These are phyloP conservation scores for Kwoniella newhampshirensis DNA, from an alignment of 768 basidiomycete species.

Conservation along the genomic window DNA sequence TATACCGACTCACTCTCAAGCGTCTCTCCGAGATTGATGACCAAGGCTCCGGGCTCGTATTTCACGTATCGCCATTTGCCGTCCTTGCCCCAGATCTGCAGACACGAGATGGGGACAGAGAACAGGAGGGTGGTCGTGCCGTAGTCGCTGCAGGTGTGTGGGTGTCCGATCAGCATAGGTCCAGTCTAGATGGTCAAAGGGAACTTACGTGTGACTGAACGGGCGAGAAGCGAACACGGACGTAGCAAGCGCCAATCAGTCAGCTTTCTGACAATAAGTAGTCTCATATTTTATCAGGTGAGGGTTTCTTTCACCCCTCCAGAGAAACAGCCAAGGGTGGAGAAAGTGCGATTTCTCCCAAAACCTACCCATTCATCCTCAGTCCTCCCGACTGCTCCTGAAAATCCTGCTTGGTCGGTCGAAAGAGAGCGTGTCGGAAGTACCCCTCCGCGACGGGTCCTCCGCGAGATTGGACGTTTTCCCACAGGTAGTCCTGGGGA, in stretches of 20 bases:
- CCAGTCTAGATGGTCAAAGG: no score
- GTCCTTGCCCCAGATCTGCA: conserved; percentile 44
- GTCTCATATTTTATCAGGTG: no score
- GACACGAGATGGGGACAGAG: conserved; percentile 42
- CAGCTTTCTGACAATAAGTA: no score
- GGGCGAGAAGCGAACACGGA: no score
- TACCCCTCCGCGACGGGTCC: conserved; percentile 16
- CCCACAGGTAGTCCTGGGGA: conserved; percentile 40
- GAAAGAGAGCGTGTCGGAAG: conserved; percentile 11
- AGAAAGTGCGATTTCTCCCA: no score
- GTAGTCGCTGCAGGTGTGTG: conserved; percentile 27
- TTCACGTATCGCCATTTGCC: conserved; percentile 41
- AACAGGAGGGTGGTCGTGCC: conserved; percentile 39
- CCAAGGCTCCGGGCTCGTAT: conserved; percentile 38
- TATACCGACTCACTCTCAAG: conserved; percentile 26
- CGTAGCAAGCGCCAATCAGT: no score
- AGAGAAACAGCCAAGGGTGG: no score
- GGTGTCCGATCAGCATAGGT: no score
- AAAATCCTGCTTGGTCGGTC: conserved; percentile 4
- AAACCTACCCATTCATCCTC: conserved; percentile 15
- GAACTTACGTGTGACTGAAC: no score
- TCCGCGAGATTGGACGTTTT: conserved; percentile 27
- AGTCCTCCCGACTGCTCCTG: conserved; percentile 3
- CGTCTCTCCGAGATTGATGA: conserved; percentile 47
- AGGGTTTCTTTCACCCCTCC: no score